Conservation (phyloP, 257 asterid species). For the Scutellaria galericulata region DNA sequence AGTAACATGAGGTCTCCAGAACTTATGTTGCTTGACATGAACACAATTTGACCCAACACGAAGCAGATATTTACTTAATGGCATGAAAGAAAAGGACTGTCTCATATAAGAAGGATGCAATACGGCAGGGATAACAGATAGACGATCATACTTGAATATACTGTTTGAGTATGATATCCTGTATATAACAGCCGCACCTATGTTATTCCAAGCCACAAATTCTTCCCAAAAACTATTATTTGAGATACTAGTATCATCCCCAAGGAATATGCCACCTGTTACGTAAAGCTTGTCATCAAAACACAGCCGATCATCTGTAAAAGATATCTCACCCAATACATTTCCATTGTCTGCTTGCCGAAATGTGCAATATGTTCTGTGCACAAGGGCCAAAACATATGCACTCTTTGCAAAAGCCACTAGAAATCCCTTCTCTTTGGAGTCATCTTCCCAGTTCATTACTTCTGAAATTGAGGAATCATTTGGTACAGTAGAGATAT, state of each 20-base stretch:
- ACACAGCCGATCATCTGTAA: slow-evolving; percentile 64
- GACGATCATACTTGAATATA: slow-evolving; percentile 53
- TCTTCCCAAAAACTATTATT: slow-evolving; percentile 51
- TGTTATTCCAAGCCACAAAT: slow-evolving; percentile 78
- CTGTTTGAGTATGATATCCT: slow-evolving; percentile 59
- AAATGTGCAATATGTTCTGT: slow-evolving; percentile 74
- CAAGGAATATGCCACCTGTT: slow-evolving; percentile 71
- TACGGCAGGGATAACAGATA: slow-evolving; percentile 61
- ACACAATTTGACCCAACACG: slow-evolving; percentile 75
- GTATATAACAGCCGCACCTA: slow-evolving; percentile 70
- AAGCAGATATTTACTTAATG: slow-evolving; percentile 52
- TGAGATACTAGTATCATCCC: slow-evolving; percentile 46
- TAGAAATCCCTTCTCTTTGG: slow-evolving; percentile 51
- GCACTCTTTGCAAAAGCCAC: slow-evolving; percentile 64
- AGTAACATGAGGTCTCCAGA: slow-evolving; percentile 81
- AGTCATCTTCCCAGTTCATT: slow-evolving; percentile 57
- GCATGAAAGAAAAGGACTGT: slow-evolving; percentile 60
- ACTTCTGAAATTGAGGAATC: slow-evolving; percentile 50
- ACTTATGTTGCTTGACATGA: slow-evolving; percentile 51
- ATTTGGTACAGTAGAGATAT: slow-evolving; percentile 39
- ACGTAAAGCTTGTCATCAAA: slow-evolving; percentile 52
- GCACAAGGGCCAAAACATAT: slow-evolving; percentile 65
- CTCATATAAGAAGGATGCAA: slow-evolving; percentile 44
- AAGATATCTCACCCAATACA: slow-evolving; percentile 65
- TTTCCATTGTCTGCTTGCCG: slow-evolving; percentile 61